Conservation (phyloP, 2,329 filamentous ascomycete genomes). For the Huntiella savannae region DNA sequence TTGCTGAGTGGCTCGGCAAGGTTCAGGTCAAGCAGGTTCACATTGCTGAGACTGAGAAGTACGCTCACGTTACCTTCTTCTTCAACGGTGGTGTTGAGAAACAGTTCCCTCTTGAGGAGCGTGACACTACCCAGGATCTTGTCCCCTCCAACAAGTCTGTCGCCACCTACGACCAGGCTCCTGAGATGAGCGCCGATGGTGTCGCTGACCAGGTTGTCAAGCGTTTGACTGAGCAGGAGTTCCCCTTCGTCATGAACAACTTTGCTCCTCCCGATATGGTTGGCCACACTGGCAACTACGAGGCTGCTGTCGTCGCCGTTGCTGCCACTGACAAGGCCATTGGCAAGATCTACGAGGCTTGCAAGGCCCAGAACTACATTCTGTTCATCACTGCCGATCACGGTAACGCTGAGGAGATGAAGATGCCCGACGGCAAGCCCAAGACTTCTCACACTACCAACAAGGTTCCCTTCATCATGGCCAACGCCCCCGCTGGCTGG, state of each 20-base stretch:
- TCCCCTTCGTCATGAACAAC: slow-evolving; percentile 99
- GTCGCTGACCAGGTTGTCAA: slow-evolving; percentile 83
- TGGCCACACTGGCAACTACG: slow-evolving; percentile 92
- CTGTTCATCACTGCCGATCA: slow-evolving; percentile 95
- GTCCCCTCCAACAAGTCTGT: slow-evolving; percentile 82
- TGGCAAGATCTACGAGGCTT: slow-evolving; percentile 76
- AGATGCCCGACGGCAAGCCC: slow-evolving; percentile 83
- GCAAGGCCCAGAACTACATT: slow-evolving; percentile 81
- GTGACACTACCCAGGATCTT: slow-evolving; percentile 59
- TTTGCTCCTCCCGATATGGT: slow-evolving; percentile 99
- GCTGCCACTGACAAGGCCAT: slow-evolving; percentile 86
- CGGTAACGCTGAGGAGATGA: slow-evolving; percentile 98
- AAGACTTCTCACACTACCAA: slow-evolving; percentile 98
- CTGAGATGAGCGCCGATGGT: slow-evolving; percentile 83
- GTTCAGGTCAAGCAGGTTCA: slow-evolving; percentile 84
- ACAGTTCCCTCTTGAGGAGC: slow-evolving; percentile 76
- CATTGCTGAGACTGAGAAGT: slow-evolving; percentile 97
- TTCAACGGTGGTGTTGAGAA: slow-evolving; percentile 99
- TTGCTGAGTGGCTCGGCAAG: slow-evolving; percentile 88
- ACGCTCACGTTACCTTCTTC: slow-evolving; percentile 98
- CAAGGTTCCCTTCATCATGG: slow-evolving; percentile 96
- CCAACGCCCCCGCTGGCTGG: slow-evolving; percentile 82
- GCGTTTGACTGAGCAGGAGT: slow-evolving; percentile 66
- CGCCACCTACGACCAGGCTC: slow-evolving; percentile 82
- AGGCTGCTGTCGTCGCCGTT: slow-evolving; percentile 73